Evolutionary conservation across 202 grass and related monocot species (phyloP), one percentile per base, ranked within the genome.

Genomic region (Zoysia matrella): DNA sequence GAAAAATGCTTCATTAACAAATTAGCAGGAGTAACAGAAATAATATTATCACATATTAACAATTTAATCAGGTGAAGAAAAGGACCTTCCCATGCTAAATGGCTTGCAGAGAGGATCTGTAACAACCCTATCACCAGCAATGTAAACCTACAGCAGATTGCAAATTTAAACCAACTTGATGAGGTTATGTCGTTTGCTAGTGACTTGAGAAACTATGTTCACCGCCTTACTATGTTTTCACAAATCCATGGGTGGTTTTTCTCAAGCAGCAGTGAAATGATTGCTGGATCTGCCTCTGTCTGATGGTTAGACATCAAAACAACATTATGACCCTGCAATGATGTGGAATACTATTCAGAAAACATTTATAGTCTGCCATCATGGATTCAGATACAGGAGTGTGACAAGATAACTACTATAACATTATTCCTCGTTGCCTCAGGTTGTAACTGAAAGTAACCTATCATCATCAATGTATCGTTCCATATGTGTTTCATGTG

Each of bases 271-370:
- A 95, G 86, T 69, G 90, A 77, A 60, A 98, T 90, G 49, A 95
- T 16, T 53, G 92, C 92, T 88, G 96, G 96, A 92, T 98, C 96
- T 66, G 92, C 92, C 86, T 98, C 95, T 47, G 88, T 87, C 75
- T 98, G 96, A 90, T 98, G 96, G 67, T 98, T 98, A 76, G 96
- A 98, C 92, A 98, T 93, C 72, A 98, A 85, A 83, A 98, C 89
- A 82, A 98, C 77, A 89, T 98, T 98, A 82, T 98, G 92, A 75
- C 96, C 96, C 96, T 98, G 74, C 67, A 79, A 80, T 82, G 41
- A 69, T 39, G 42, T 78, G 52, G 36, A 42, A 78, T 46, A 54
- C 10, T 54, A 63, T 75, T 52, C 16, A 79, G 48, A 73, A 72
- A 52, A 82, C 48, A 67, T 12, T 56, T 80, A 52, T 77, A 40